phyloP scores from a whole-genome alignment of 495 filamentous ascomycete species.

The Hamigera avellanea region DNA sequence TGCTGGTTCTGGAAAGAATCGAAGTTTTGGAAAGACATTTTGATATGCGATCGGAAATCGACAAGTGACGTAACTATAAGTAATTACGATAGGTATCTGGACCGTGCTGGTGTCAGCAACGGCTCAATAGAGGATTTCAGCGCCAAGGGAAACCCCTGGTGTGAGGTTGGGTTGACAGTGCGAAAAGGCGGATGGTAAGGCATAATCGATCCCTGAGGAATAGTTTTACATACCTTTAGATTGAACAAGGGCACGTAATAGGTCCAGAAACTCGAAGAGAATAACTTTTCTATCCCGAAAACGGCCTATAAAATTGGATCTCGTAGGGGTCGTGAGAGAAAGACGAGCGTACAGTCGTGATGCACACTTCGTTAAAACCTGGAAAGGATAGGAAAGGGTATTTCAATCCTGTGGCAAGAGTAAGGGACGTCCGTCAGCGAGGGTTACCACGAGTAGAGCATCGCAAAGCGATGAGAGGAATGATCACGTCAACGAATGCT shows the following conservation, averaged over 20 bases:
- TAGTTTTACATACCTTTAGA: neutral
- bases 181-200: too few species aligned
- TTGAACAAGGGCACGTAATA: constrained; percentile 1
- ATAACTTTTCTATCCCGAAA: constrained; percentile 11
- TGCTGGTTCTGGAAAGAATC: constrained; percentile 44
- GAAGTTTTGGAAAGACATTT: constrained; percentile 50
- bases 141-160: too few species aligned
- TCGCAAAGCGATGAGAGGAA: too few species aligned
- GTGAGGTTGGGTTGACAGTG: too few species aligned
- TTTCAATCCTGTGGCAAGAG: constrained; percentile 6
- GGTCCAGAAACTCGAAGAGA: constrained; percentile 18
- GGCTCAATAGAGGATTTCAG: neutral
- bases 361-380: constrained; percentile 10
- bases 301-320: constrained; percentile 23
- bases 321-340: constrained; percentile 34
- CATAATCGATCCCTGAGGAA: too few species aligned
- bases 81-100: neutral
- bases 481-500: too few species aligned
- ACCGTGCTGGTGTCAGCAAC: neutral
- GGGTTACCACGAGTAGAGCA: too few species aligned
- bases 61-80: neutral
- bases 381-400: constrained; percentile 18
- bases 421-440: neutral
- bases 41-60: constrained; percentile 9
- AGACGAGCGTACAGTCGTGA: constrained; percentile 27